Evolutionary conservation across 768 basidiomycete genomes (phyloP), one percentile per base, ranked within the genome.

Genomic region (Mycena epipterygia): DNA sequence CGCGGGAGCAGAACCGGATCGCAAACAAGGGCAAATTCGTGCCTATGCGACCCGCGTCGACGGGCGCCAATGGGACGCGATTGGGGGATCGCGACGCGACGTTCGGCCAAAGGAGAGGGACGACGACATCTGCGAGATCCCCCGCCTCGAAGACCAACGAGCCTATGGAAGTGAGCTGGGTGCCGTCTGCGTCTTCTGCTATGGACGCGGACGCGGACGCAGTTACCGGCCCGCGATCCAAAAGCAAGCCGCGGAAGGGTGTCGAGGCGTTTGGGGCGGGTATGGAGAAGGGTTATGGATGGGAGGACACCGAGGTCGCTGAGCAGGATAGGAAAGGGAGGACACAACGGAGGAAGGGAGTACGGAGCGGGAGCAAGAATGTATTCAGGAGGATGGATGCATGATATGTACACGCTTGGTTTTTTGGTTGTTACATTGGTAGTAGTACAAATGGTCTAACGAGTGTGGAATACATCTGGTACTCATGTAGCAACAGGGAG

Each of bases 331-430:
- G 91, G 74, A 87, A 86, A 46, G 97, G 97, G n/a, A 85, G 97
- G 80, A 91, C 88, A 37, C 87, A 93, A 41, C 87, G 95, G 75
- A 84, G 97, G 79, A 89, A 89, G 76, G 93, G 91, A 12, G 86
- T 93, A 59, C 87, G 97, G 59, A 98, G 95, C 78, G 97, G 96
- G 33, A 95, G 94, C 79, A 95, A 91, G 84, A 98, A 97, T 80
- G 89, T 88, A 2, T 94, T 95, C 79, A 62, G 70, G 53, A 48
- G 52, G 53, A 70, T 70, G 69, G 64, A 65, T 37, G 49, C 46
- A 30, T 70, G 58, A 61, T 16, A 13, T n/a, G 21, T 32, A 51
- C 5, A 33, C n/a, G n/a, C n/a, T n/a, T n/a, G n/a, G n/a, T n/a
- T n/a, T n/a, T n/a, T n/a, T n/a, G n/a, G n/a, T n/a, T 27, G 23